These are phyloP conservation scores for Galerina sulciceps DNA, from an alignment of 768 basidiomycete genomes.

Conservation along the genomic window DNA sequence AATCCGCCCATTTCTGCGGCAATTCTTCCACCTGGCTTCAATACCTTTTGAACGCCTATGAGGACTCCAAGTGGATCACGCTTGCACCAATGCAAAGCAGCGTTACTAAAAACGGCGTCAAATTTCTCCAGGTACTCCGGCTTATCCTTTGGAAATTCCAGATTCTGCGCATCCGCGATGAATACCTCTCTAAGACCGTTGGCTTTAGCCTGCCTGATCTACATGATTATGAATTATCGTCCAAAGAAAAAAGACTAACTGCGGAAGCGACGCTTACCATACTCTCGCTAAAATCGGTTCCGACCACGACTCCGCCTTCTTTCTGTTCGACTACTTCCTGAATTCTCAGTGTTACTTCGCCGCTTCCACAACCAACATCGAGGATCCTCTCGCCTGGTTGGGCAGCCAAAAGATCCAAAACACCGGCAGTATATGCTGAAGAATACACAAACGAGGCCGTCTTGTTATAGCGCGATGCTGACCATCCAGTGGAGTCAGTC, in stretches of 20 bases:
- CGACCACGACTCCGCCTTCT: slow-evolving; percentile 60
- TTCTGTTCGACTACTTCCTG: slow-evolving; percentile 51
- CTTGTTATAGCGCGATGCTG: slow-evolving; percentile 62
- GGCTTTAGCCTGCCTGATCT: slow-evolving; percentile 58
- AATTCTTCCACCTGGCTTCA: slow-evolving; percentile 75
- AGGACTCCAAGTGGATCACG: slow-evolving; percentile 69
- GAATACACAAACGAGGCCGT: slow-evolving; percentile 75
- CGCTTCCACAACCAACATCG: slow-evolving; percentile 85
- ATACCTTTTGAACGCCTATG: slow-evolving; percentile 55
- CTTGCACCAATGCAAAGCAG: slow-evolving; percentile 88
- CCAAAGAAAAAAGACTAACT: slow-evolving; percentile 2
- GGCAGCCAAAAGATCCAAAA: slow-evolving; percentile 66
- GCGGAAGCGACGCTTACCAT: slow-evolving; percentile 57
- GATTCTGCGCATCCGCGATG: slow-evolving; percentile 57
- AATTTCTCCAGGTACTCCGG: slow-evolving; percentile 43
- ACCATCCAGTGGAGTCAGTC: slow-evolving; percentile 52
- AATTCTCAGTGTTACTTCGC: slow-evolving; percentile 70
- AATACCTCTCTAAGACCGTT: slow-evolving; percentile 52
- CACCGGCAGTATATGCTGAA: slow-evolving; percentile 50
- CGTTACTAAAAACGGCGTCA: slow-evolving; percentile 82
- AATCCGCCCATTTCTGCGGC: slow-evolving; percentile 81
- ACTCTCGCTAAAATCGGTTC: slow-evolving; percentile 69
- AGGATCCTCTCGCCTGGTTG: slow-evolving; percentile 70
- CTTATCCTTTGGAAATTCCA: slow-evolving; percentile 41
- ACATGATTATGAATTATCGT: background rate